phyloP scores from a whole-genome alignment of 805 yeast genomes.

The Kodamaea neixiangensis region DNA sequence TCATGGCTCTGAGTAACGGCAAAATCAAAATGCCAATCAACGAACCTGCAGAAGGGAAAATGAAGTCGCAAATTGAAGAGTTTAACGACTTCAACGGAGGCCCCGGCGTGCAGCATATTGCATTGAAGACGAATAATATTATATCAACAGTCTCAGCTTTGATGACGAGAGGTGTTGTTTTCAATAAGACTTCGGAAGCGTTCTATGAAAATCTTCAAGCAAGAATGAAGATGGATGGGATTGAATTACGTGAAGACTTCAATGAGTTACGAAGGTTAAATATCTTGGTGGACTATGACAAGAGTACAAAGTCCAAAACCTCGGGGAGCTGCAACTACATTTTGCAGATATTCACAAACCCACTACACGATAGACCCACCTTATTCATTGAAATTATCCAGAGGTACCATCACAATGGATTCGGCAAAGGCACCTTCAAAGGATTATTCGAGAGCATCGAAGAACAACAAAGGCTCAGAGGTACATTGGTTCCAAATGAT shows the following conservation, averaged over 20 bases:
- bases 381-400: conserved; percentile 81
- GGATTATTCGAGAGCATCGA: conserved; percentile 81
- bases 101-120: conserved; percentile 85
- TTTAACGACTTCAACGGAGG: conserved; percentile 74
- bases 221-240: conserved; percentile 46
- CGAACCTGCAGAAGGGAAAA: conserved; percentile 73
- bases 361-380: conserved; percentile 77
- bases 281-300: conserved; percentile 76
- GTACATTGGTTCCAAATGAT: conserved; percentile 45
- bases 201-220: conserved; percentile 57
- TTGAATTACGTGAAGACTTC: conserved; percentile 55
- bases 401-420: conserved; percentile 77
- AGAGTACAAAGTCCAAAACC: conserved; percentile 32
- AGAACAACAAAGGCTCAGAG: conserved; percentile 69
- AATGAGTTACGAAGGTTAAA: conserved; percentile 50
- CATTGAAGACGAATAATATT: conserved; percentile 64
- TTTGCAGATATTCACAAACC: conserved; percentile 77
- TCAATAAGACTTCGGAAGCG: conserved; percentile 56
- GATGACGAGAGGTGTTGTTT: conserved; percentile 65
- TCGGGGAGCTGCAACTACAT: conserved; percentile 57
- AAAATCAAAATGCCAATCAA: conserved; percentile 77
- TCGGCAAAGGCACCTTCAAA: conserved; percentile 87
- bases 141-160: conserved; percentile 54
- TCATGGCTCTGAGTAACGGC: conserved; percentile 71
- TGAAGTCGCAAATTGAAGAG: conserved; percentile 80